Base-by-base conservation (phyloP, 192 early-diverging fungal genomes). In the Coemansia interrupta region DNA sequence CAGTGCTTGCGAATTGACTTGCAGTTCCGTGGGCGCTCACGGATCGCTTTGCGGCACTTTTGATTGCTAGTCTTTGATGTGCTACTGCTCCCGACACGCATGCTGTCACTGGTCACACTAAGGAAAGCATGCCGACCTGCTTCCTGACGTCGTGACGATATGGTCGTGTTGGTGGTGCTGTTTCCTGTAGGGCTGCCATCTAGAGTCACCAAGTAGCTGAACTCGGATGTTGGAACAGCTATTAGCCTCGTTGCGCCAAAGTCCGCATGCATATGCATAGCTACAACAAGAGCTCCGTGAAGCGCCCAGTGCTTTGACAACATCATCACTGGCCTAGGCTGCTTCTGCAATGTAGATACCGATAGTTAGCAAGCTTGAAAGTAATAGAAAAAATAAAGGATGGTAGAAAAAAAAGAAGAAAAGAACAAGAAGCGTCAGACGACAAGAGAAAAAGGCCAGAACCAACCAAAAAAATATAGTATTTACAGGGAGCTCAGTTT, bases 1-100 rank as follows among this genome's bases (percentile, higher is more conserved):
- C 90, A 92, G 72, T 88, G 62, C 45, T 82, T 70, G 44, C 72
- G 58, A 15, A 89, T 86, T 48, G 69, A 86, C 2, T 64, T 64
- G 56, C 90, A 92, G 53, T 74, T 72, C 22, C 80, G 80, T 14
- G 73, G 55, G n/a, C 82, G 72, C 3, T 66, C 57, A 58, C 76
- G 82, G 15, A 87, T 78, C 36, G 76, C 76, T 2, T 53, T 38
- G 50, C 60, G 65, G 44, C 74, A 78, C 17, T 46, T 56, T 58
- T 57, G 36, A 17, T 29, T 45, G 49, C 24, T 54, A 19, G 39
- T 3, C 19, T 42, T 44, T 26, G 57, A 29, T 28, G 10, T 11
- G 32, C 10, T 15, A 13, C 20, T 39, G 3, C 18, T 48, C 19
- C 32, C 3, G 10, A 36, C 32, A 6, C 32, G 3, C 32, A 7